These are phyloP conservation scores for Zoysia pacifica DNA, from an alignment of 176 grass and related monocot species.

Conservation along the genomic window DNA sequence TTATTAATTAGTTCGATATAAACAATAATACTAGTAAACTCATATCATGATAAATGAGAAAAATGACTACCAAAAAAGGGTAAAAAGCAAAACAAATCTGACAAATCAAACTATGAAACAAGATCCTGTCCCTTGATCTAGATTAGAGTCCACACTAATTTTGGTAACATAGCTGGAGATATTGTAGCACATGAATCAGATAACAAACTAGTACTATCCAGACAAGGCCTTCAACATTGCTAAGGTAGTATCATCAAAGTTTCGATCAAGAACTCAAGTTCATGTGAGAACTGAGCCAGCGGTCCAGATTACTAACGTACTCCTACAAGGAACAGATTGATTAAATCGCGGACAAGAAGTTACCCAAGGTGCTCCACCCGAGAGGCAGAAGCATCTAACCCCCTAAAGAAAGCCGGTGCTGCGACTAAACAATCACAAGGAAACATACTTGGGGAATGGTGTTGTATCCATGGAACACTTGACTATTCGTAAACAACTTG, in stretches of 20 bases:
- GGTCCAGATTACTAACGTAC: conserved; percentile 59
- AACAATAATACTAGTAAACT: too few relatives aligned
- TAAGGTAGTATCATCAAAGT: neutral
- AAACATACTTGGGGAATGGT: conserved; percentile 62
- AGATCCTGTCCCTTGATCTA: conserved; percentile 1
- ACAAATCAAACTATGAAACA: conserved; percentile 13
- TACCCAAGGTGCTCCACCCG: conserved; percentile 58
- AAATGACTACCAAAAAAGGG: conserved; percentile 1
- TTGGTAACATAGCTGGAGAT: conserved; percentile 23
- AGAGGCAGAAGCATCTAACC: conserved; percentile 96
- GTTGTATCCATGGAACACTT: conserved; percentile 64
- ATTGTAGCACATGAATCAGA: conserved; percentile 30
- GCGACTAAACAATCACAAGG: conserved; percentile 54
- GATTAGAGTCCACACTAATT: conserved; percentile 8
- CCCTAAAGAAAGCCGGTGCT: conserved; percentile 35
- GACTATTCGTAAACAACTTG: conserved; percentile 40
- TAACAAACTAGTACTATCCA: conserved; percentile 27
- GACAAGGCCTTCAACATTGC: neutral
- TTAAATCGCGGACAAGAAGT: conserved; percentile 61
- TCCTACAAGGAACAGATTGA: conserved; percentile 49
- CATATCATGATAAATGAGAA: neutral
- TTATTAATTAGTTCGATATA: too few relatives aligned
- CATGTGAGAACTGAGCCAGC: conserved; percentile 33
- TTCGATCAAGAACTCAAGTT: conserved; percentile 41
- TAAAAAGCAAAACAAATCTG: neutral